Evolutionary conservation across 768 basidiomycete genomes (phyloP).

Genomic region (Lactarius indigo): DNA sequence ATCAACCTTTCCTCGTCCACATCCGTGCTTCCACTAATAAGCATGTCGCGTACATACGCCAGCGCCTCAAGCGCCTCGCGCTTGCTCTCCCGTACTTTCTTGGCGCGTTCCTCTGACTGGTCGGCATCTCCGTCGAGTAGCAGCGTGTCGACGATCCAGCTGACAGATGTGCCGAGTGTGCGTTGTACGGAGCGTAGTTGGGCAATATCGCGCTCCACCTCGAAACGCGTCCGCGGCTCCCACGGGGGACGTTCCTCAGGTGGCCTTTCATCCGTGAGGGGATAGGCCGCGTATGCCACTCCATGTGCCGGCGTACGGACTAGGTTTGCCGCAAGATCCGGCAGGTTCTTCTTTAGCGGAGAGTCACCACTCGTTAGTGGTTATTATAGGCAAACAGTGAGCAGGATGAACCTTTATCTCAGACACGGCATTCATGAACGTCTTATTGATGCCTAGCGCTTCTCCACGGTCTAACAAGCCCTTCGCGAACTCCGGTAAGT

Average conservation of each 20-base stretch:
- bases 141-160: slow-evolving; percentile 72
- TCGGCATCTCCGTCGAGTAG: slow-evolving; percentile 50
- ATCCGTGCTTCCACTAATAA: slow-evolving; percentile 49
- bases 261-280: slow-evolving; percentile 57
- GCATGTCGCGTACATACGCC: slow-evolving; percentile 71
- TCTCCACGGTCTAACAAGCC: slow-evolving; percentile 74
- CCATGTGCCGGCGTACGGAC: slow-evolving; percentile 47
- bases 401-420: slow-evolving; percentile 59
- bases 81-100: slow-evolving; percentile 42
- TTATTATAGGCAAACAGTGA: slow-evolving; percentile 1
- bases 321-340: slow-evolving; percentile 72
- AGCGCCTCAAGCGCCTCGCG: slow-evolving; percentile 72
- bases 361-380: slow-evolving; percentile 11
- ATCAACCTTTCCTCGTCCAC: slow-evolving; percentile 68
- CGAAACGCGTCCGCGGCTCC: slow-evolving; percentile 67
- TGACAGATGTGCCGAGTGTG: slow-evolving; percentile 62
- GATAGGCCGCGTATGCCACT: slow-evolving; percentile 50
- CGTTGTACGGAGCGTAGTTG: slow-evolving; percentile 55
- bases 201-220: slow-evolving; percentile 62
- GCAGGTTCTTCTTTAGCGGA: slow-evolving; percentile 52
- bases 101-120: slow-evolving; percentile 39
- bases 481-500: slow-evolving; percentile 68
- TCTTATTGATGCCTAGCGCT: slow-evolving; percentile 80
- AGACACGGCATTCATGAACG: slow-evolving; percentile 73
- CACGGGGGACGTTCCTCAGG: slow-evolving; percentile 59